phyloP scores from a whole-genome alignment of 2,329 filamentous ascomycete genomes.

The Xenoacremonium recifei region DNA sequence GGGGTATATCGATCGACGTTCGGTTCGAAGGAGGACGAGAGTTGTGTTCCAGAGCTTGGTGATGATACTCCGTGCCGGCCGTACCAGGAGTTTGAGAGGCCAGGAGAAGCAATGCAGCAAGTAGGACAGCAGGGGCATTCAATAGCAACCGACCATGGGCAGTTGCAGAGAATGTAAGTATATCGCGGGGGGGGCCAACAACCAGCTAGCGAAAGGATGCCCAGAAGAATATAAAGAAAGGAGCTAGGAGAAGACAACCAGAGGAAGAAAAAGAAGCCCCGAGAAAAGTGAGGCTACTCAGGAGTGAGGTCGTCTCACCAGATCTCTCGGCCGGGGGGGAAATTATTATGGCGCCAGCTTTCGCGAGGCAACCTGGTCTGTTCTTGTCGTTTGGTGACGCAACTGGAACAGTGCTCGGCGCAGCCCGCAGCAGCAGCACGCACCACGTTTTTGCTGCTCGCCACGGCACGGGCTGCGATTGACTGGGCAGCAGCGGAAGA shows the following conservation, averaged over 20 bases:
- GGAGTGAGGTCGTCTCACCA: slow-evolving; percentile 22
- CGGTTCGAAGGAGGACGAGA: slow-evolving; percentile 16
- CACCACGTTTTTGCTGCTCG: no score
- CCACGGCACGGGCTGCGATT: no score
- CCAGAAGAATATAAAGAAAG: slow-evolving; percentile 7
- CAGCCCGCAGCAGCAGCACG: slow-evolving; percentile 9
- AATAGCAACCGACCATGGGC: slow-evolving; percentile 15
- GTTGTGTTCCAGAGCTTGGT: slow-evolving; percentile 21
- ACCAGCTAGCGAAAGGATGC: no score
- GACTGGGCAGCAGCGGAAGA: no score
- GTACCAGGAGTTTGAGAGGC: slow-evolving; percentile 29
- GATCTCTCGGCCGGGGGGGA: slow-evolving; percentile 19
- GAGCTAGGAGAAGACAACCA: slow-evolving; percentile 5
- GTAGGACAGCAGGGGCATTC: slow-evolving; percentile 25
- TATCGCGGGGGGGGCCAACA: no score
- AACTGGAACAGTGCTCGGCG: neutral
- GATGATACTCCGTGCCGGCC: slow-evolving; percentile 27
- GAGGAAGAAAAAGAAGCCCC: slow-evolving; percentile 6
- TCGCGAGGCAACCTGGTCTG: slow-evolving; percentile 17
- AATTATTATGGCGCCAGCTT: slow-evolving; percentile 29
- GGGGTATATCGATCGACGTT: slow-evolving; percentile 11
- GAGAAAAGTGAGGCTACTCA: slow-evolving; percentile 13
- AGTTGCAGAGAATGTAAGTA: no score
- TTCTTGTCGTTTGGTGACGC: slow-evolving; percentile 25
- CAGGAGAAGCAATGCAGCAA: slow-evolving; percentile 27